A percentile compares a stretch with the other conserved stretches of the same genome.
These are phyloP conservation scores for Triticum timopheevii DNA, from an alignment of 176 grass and related monocot genomes.

Conservation along the genomic window DNA sequence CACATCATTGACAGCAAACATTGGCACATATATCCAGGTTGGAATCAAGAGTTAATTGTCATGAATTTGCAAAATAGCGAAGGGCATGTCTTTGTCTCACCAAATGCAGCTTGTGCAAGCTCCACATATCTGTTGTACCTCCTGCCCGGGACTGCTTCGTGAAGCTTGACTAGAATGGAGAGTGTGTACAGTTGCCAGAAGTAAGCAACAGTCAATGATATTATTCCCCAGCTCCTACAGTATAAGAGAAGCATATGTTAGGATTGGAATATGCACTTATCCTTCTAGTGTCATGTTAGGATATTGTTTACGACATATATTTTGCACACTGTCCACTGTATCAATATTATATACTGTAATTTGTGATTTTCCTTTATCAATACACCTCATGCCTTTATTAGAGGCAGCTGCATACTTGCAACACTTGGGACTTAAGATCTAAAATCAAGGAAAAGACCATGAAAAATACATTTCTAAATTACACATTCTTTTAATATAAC, in stretches of 20 bases:
- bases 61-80: conserved; percentile 26
- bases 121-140: conserved; percentile 98
- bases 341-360: background rate
- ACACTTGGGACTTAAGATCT: background rate
- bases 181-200: conserved; percentile 98
- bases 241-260: conserved; percentile 10
- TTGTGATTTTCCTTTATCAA: background rate
- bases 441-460: background rate
- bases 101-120: conserved; percentile 97
- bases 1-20: background rate
- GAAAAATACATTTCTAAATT: background rate
- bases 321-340: background rate
- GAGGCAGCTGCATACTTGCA: background rate
- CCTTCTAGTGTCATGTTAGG: background rate
- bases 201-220: conserved; percentile 88
- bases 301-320: background rate
- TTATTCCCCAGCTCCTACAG: conserved; percentile 96
- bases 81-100: conserved; percentile 60
- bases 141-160: conserved; percentile 93
- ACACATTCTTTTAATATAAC: background rate
- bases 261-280: background rate
- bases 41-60: background rate
- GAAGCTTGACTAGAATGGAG: conserved; percentile 92
- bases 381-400: background rate
- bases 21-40: conserved; percentile 1